Percentiles rank a stretch among this genome's conserved stretches.
These are phyloP conservation scores for Craspedostauros australis DNA, from an alignment of 108 stramenopile species.

Conservation along the genomic window DNA sequence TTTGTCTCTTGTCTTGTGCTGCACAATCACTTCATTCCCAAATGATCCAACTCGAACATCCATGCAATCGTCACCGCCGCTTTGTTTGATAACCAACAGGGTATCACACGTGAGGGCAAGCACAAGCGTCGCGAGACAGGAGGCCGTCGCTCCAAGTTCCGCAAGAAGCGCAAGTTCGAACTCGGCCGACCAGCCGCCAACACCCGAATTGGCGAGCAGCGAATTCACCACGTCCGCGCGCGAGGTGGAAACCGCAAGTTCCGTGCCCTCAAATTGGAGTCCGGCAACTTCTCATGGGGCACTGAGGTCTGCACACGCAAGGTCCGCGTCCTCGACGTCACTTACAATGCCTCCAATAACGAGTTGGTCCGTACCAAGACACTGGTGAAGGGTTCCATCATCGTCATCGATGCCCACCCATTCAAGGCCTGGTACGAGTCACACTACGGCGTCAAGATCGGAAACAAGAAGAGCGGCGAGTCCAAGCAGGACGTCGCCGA, in stretches of 20 bases:
- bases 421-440: slow-evolving; percentile 98
- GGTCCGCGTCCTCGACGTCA: slow-evolving; percentile 98
- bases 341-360: slow-evolving; percentile 99
- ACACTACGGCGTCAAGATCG: slow-evolving; percentile 96
- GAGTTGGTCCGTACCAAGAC: slow-evolving; percentile 99
- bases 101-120: slow-evolving; percentile 97
- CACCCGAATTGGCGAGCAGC: slow-evolving; percentile 96
- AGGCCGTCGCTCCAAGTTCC: slow-evolving; percentile 91
- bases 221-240: slow-evolving; percentile 86
- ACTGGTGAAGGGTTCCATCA: slow-evolving; percentile 97
- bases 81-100: too few species aligned
- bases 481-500: slow-evolving; percentile 42
- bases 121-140: slow-evolving; percentile 99
- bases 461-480: slow-evolving; percentile 82
- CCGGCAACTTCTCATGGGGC: slow-evolving; percentile 99
- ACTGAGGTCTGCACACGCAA: slow-evolving; percentile 97
- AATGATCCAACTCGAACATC: too few species aligned
- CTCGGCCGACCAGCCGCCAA: slow-evolving; percentile 95
- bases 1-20: too few species aligned
- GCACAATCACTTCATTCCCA: too few species aligned
- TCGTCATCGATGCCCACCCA: slow-evolving; percentile 96
- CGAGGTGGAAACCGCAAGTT: slow-evolving; percentile 97
- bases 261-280: slow-evolving; percentile 94
- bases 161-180: slow-evolving; percentile 99
- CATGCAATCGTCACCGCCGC: too few species aligned